These are phyloP conservation scores for Sphagnum fallax DNA, from an alignment of 228 moss, liverwort and hornwort species.

Conservation along the genomic window DNA sequence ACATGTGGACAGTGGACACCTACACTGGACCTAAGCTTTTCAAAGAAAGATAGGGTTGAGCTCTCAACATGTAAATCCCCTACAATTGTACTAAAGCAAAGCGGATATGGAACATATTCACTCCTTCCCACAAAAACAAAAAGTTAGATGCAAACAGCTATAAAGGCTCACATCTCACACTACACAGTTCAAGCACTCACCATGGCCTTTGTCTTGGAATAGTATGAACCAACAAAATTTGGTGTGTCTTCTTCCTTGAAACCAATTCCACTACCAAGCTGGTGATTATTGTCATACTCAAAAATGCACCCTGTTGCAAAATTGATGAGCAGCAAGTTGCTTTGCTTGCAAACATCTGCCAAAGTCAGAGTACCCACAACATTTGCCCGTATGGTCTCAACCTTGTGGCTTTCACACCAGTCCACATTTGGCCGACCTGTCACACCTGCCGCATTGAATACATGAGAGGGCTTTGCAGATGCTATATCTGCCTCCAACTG, in stretches of 20 bases:
- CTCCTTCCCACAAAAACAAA: too few species aligned
- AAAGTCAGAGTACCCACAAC: slow-evolving; percentile 76
- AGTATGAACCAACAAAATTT: slow-evolving; percentile 79
- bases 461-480: slow-evolving; percentile 66
- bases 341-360: slow-evolving; percentile 80
- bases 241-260: slow-evolving; percentile 85
- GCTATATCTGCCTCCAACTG: slow-evolving; percentile 71
- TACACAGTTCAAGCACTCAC: slow-evolving; percentile 14
- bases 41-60: too few species aligned
- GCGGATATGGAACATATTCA: too few species aligned
- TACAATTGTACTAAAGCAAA: too few species aligned
- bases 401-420: slow-evolving; percentile 91
- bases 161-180: background rate
- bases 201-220: slow-evolving; percentile 91
- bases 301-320: slow-evolving; percentile 94
- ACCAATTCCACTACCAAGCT: slow-evolving; percentile 63
- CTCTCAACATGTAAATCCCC: too few species aligned
- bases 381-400: slow-evolving; percentile 79
- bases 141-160: too few species aligned
- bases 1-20: background rate
- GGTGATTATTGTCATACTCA: slow-evolving; percentile 74
- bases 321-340: slow-evolving; percentile 57
- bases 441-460: slow-evolving; percentile 90
- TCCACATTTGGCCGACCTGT: slow-evolving; percentile 92
- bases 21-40: background rate